Evolutionary conservation across 176 grass and related monocot genomes (phyloP), one percentile per base, ranked within the genome.

Genomic region (Oryza punctata): DNA sequence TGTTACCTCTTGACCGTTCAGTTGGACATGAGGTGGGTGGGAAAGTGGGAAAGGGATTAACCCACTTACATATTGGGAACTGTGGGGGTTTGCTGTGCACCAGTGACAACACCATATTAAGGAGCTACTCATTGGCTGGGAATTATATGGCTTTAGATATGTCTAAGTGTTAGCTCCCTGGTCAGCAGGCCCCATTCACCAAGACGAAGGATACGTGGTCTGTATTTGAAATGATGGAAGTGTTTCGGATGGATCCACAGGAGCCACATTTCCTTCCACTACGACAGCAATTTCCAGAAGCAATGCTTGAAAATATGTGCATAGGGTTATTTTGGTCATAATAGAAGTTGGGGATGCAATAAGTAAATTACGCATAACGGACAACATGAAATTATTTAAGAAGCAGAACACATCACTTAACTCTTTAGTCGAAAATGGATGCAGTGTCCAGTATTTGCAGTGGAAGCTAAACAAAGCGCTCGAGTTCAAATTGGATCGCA

Each of bases 191-290:
- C 66, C 60, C 12, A 29, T 95, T 95, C 12, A 40, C 37, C 1
- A 95, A 95, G 85, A 86, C 37, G 7, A 38, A 38, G 37, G 37
- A 38, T 38, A 9, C 83, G 18, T 95, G 93, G 90, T 11, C 67
- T 75, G 4, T 61, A 75, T 68, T 95, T 70, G 90, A 95, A 72
- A 28, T 71, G 35, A 78, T 78, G 67, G 61, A 88, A 21, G 80
- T 76, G 40, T 90, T 92, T 67, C 76, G 3, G 19, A 67, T 63
- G 29, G 43, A 75, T 46, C 85, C 82, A 26, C 90, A 92, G 72
- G 65, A 11, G 14, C 93, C 93, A 8, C 93, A 95, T 92, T 95
- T 95, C 77, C 75, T 76, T 68, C 79, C 85, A 49, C 80, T 95
- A 46, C n/a, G n/a, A n/a, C 46, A 54, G 44, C 41, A 92, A 28